These are phyloP conservation scores for Lycium ferocissimum DNA, from an alignment of 257 asterid species.

Conservation along the genomic window DNA sequence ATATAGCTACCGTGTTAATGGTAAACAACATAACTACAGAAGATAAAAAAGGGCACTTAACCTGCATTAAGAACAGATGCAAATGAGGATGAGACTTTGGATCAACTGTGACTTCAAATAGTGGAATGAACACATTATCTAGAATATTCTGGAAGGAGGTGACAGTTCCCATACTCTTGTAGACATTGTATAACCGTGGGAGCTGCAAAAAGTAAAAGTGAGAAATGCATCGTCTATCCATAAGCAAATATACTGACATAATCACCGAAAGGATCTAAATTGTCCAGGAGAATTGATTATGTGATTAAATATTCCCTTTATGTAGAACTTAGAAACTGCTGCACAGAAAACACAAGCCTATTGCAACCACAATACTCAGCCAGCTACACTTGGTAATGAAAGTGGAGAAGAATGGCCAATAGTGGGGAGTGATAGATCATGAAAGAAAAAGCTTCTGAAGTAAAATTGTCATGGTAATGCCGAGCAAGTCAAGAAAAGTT, in stretches of 20 bases:
- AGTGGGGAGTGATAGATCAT: background rate
- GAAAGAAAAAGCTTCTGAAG: background rate
- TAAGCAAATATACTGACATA: background rate
- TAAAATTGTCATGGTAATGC: background rate
- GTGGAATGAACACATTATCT: conserved; percentile 89
- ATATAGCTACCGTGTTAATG: conserved; percentile 18
- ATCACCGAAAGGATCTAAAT: background rate
- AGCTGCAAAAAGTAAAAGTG: conserved; percentile 66
- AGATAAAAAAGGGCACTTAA: conserved; percentile 35
- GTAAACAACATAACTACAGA: background rate
- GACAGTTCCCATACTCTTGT: conserved; percentile 92
- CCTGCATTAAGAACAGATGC: conserved; percentile 89
- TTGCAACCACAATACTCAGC: background rate
- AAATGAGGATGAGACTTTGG: conserved; percentile 94
- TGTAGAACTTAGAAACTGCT: background rate
- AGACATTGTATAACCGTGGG: conserved; percentile 87
- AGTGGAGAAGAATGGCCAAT: background rate
- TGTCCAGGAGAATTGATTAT: background rate
- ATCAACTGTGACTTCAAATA: conserved; percentile 88
- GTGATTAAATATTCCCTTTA: background rate
- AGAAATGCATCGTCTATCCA: conserved; percentile 28
- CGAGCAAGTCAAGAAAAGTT: background rate
- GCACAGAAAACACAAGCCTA: conserved; percentile 13
- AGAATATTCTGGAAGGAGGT: conserved; percentile 91
- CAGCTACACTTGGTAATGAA: background rate